Evolutionary conservation across 176 grass and related monocot species (phyloP).

Genomic region (Bothriochloa decipiens): DNA sequence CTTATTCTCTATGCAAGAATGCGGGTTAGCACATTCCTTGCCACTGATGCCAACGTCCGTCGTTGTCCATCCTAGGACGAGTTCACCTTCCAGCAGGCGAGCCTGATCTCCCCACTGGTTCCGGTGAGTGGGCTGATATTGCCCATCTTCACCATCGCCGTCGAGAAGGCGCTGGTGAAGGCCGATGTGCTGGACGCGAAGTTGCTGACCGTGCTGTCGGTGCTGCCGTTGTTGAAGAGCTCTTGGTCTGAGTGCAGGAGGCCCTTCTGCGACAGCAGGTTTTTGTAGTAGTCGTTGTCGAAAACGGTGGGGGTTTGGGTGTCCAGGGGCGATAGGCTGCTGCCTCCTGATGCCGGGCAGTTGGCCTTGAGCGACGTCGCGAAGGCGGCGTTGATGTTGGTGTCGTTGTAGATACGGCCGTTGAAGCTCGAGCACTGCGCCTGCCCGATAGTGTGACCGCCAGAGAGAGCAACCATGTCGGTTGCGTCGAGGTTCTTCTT

Average conservation of each 20-base stretch:
- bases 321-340: conserved; percentile 63
- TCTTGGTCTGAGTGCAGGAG: conserved; percentile 71
- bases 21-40: too few species aligned
- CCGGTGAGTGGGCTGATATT: conserved; percentile 43
- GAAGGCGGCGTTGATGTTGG: conserved; percentile 60
- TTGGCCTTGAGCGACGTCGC: conserved; percentile 41
- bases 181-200: conserved; percentile 33
- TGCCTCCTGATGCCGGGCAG: conserved; percentile 40
- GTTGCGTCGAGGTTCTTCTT: conserved; percentile 31
- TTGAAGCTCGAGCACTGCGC: conserved; percentile 46
- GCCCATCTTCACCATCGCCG: conserved; percentile 65
- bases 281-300: conserved; percentile 65
- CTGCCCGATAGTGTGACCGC: conserved; percentile 73
- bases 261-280: conserved; percentile 51
- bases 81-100: conserved; percentile 43
- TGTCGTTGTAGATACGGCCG: conserved; percentile 60
- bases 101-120: conserved; percentile 41
- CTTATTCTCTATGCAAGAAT: too few species aligned
- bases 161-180: conserved; percentile 51
- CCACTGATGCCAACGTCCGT: too few species aligned
- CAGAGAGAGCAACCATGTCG: conserved; percentile 75
- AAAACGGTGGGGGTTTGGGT: conserved; percentile 26
- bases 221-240: conserved; percentile 47
- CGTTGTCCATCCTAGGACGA: not conserved
- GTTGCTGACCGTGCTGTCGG: conserved; percentile 48